These are phyloP conservation scores for Geotrichum fermentans DNA, from an alignment of 1,139 yeast genomes.

Conservation along the genomic window DNA sequence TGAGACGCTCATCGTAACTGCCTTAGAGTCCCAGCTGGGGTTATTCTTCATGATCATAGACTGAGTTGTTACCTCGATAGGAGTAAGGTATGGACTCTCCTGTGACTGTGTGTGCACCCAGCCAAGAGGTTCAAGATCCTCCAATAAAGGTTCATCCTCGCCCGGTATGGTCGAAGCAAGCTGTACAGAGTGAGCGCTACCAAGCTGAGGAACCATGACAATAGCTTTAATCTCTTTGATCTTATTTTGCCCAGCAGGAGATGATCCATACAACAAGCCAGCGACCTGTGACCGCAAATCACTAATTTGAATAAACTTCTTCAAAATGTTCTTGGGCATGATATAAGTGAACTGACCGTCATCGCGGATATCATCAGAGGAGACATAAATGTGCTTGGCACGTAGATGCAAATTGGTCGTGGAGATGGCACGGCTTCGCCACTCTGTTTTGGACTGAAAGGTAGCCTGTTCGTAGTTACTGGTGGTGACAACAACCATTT, in stretches of 20 bases:
- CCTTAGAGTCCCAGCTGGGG: constrained; percentile 39
- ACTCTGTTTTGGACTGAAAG: constrained; percentile 80
- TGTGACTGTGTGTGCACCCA: constrained; percentile 62
- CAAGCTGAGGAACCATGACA: constrained; percentile 85
- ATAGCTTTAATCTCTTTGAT: constrained; percentile 75
- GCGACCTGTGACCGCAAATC: constrained; percentile 82
- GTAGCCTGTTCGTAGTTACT: constrained; percentile 80
- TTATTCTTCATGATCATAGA: constrained; percentile 43
- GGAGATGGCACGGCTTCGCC: constrained; percentile 86
- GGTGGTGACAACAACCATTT: constrained; percentile 89
- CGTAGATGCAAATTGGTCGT: constrained; percentile 69
- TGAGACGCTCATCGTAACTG: constrained; percentile 60
- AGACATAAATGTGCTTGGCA: constrained; percentile 69
- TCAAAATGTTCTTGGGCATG: constrained; percentile 74
- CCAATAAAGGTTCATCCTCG: constrained; percentile 31
- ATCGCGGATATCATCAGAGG: constrained; percentile 53
- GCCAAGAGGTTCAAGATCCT: constrained; percentile 40
- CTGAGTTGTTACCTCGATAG: constrained; percentile 65
- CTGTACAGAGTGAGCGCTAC: constrained; percentile 61
- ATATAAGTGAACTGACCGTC: constrained; percentile 61
- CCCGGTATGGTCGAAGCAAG: constrained; percentile 51
- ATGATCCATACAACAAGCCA: constrained; percentile 70
- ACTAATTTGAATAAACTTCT: constrained; percentile 72
- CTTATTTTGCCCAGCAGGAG: constrained; percentile 64
- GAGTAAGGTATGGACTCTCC: constrained; percentile 57